A percentile compares a stretch with the other conserved stretches of the same genome.
Conservation (phyloP, 441 rosid species). For the Jatropha multifida region DNA sequence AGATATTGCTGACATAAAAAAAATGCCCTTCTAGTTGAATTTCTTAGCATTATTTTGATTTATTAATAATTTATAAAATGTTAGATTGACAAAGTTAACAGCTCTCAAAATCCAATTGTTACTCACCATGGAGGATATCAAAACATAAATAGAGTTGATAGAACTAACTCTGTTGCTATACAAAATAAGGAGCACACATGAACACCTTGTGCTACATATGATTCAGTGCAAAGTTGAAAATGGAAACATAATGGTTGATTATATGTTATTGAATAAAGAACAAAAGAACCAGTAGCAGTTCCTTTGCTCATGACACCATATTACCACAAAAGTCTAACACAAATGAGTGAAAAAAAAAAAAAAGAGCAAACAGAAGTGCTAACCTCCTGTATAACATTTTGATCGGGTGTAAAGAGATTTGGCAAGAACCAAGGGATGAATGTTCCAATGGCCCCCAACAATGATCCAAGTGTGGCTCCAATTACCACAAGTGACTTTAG, state of each 20-base stretch:
- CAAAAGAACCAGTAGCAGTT: not conserved
- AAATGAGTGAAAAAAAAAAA: constrained; percentile 10
- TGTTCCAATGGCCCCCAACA: constrained; percentile 62
- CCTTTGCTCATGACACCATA: constrained; percentile 2
- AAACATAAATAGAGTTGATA: not conserved
- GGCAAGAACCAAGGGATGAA: constrained; percentile 74
- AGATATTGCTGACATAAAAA: not conserved
- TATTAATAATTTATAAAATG: not conserved
- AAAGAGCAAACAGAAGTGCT: constrained; percentile 15
- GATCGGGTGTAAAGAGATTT: constrained; percentile 68
- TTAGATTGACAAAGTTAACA: not conserved
- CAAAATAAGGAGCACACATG: not conserved
- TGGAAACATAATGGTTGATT: not conserved
- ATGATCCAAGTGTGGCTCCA: constrained; percentile 68
- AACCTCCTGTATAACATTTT: constrained; percentile 64
- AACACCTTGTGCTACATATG: not conserved
- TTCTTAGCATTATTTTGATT: not conserved
- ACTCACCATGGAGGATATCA: not conserved
- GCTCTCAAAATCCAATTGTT: not conserved
- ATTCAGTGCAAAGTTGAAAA: constrained; percentile 1
- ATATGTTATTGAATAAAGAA: constrained; percentile 7
- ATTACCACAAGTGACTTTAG: constrained; percentile 80
- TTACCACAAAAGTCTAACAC: not conserved
- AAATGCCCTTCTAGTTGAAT: not conserved
- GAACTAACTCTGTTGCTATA: not conserved